Conservation (phyloP, 2,329 filamentous ascomycete genomes). For the Alternaria ventricosa region DNA sequence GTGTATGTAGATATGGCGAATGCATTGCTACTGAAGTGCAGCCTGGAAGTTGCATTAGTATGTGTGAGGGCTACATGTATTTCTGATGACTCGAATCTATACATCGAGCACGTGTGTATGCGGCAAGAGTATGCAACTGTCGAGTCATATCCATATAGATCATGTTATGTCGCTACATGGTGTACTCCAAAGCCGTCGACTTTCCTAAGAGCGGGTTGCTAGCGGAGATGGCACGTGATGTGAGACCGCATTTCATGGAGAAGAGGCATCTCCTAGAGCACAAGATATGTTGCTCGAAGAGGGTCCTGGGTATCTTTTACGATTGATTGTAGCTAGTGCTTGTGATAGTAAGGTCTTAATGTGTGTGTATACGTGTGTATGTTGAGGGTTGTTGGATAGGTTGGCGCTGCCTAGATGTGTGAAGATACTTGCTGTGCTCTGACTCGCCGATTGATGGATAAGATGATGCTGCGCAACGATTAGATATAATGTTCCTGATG, state of each 20-base stretch:
- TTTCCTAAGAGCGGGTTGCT: constrained; percentile 88
- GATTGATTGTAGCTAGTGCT: constrained; percentile 70
- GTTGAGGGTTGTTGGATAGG: too few species aligned
- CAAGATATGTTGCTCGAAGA: constrained; percentile 68
- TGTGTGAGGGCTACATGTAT: background rate
- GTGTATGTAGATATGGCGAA: background rate
- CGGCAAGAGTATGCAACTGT: background rate
- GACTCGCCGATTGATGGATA: too few species aligned
- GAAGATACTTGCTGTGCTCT: too few species aligned
- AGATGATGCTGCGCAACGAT: too few species aligned
- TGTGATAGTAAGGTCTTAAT: too few species aligned
- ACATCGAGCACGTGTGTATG: background rate
- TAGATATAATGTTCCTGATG: too few species aligned
- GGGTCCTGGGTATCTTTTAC: constrained; percentile 81
- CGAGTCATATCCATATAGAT: background rate
- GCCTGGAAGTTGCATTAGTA: background rate
- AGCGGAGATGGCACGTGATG: constrained; percentile 68
- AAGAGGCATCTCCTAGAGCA: constrained; percentile 60
- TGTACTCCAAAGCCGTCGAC: constrained; percentile 93
- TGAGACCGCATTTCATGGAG: constrained; percentile 87
- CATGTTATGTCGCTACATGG: background rate
- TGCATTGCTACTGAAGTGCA: background rate
- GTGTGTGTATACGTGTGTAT: too few species aligned
- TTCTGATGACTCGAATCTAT: background rate
- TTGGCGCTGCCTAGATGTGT: too few species aligned